Evolutionary conservation across 169 alveolate genomes (phyloP).

Genomic region (Plasmodium gaboni): DNA sequence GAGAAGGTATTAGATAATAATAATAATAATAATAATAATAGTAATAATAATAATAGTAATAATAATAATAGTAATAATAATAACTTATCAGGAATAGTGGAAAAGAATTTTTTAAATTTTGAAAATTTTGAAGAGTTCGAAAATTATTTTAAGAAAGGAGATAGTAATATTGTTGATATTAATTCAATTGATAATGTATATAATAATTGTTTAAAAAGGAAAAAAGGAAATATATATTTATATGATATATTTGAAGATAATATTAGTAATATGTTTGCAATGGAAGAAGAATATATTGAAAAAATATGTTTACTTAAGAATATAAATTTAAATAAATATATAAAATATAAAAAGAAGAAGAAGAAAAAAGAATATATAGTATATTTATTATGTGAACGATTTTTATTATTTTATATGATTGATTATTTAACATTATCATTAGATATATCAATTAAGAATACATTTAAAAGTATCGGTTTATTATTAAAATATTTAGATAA

Average conservation of each 20-base stretch:
- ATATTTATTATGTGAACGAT: conserved; percentile 59
- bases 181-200: neutral
- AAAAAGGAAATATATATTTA: neutral
- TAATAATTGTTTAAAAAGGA: neutral
- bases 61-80: neutral
- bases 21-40: neutral
- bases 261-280: conserved; percentile 39
- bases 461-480: conserved; percentile 54
- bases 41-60: neutral
- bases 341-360: conserved; percentile 64
- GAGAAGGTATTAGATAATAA: neutral
- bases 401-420: conserved; percentile 62
- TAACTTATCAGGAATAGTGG: too few species aligned
- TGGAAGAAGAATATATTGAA: conserved; percentile 62
- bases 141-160: too few species aligned
- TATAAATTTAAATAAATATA: conserved; percentile 47
- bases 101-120: too few species aligned
- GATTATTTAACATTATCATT: conserved; percentile 65
- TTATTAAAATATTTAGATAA: conserved; percentile 48
- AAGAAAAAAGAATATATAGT: conserved; percentile 66
- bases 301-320: conserved; percentile 64
- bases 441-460: conserved; percentile 59
- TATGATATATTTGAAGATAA: conserved; percentile 17
- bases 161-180: neutral
- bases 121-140: too few species aligned